These are phyloP conservation scores for Ophiostoma novo-ulmi DNA, from an alignment of 2,329 filamentous ascomycete species.

Conservation along the genomic window DNA sequence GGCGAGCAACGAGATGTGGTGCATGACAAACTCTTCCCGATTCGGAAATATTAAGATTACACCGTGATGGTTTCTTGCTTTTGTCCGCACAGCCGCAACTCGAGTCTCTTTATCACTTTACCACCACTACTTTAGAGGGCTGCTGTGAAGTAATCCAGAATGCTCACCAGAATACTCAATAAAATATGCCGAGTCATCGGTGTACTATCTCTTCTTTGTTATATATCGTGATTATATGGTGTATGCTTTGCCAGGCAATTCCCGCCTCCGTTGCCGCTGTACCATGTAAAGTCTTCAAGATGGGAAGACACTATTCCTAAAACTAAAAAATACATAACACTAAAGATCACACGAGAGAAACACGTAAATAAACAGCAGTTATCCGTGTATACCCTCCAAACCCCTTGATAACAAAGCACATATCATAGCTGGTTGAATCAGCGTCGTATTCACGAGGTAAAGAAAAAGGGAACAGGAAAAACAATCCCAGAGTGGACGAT, in stretches of 20 bases:
- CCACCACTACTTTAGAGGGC: not conserved
- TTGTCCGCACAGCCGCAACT: constrained; percentile 34
- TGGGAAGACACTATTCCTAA: no score
- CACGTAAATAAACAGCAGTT: not conserved
- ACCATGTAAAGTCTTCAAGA: not conserved
- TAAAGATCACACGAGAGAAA: not conserved
- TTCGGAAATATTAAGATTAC: constrained; percentile 40
- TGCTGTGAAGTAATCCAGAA: not conserved
- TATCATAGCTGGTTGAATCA: not conserved
- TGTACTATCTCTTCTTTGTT: not conserved
- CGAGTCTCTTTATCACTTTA: not conserved
- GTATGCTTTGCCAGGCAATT: not conserved
- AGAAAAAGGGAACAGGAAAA: not conserved
- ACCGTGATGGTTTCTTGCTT: constrained; percentile 16
- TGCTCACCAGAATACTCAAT: not conserved
- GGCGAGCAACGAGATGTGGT: constrained; percentile 24
- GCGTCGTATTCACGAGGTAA: not conserved
- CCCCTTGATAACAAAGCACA: not conserved
- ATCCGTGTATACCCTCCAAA: not conserved
- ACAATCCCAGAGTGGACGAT: not conserved
- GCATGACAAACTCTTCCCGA: constrained; percentile 42
- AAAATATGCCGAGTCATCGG: not conserved
- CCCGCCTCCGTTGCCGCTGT: not conserved
- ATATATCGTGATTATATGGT: not conserved
- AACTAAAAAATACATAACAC: not conserved